phyloP scores from a whole-genome alignment of 306 rosid genomes.

The Boehmeria nivea region DNA sequence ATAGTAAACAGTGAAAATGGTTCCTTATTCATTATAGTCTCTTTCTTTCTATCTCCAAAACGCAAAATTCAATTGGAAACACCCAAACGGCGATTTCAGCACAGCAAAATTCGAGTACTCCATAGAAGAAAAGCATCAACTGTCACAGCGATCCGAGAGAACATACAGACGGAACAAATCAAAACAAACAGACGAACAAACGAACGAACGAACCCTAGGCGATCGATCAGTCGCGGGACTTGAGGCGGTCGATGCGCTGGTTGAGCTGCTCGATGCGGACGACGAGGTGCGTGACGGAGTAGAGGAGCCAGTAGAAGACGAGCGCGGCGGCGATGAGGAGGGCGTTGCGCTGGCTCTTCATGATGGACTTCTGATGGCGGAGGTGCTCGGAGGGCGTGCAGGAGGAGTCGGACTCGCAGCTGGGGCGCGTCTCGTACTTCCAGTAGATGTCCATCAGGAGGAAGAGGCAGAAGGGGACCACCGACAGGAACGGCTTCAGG shows the following conservation, averaged over 20 bases:
- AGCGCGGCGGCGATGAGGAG: conserved; percentile 84
- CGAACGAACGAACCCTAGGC: conserved; percentile 7
- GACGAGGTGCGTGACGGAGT: conserved; percentile 76
- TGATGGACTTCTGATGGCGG: conserved; percentile 95
- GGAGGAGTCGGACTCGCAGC: conserved; percentile 66
- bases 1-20: too few relatives aligned
- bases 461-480: conserved; percentile 89
- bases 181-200: neutral
- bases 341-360: conserved; percentile 98
- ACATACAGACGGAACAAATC: neutral
- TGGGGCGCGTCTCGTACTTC: conserved; percentile 82
- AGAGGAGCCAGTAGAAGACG: conserved; percentile 90
- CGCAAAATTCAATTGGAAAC: neutral
- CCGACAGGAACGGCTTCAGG: conserved; percentile 89
- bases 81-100: too few relatives aligned
- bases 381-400: conserved; percentile 79
- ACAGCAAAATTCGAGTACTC: neutral
- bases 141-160: too few relatives aligned
- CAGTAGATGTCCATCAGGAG: conserved; percentile 90
- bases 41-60: too few relatives aligned
- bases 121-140: neutral
- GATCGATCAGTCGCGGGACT: conserved; percentile 58
- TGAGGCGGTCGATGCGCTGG: conserved; percentile 78
- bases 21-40: too few relatives aligned
- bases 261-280: conserved; percentile 73